These are phyloP conservation scores for Neurospora sublineolata DNA, from an alignment of 495 filamentous ascomycete genomes.

Conservation along the genomic window DNA sequence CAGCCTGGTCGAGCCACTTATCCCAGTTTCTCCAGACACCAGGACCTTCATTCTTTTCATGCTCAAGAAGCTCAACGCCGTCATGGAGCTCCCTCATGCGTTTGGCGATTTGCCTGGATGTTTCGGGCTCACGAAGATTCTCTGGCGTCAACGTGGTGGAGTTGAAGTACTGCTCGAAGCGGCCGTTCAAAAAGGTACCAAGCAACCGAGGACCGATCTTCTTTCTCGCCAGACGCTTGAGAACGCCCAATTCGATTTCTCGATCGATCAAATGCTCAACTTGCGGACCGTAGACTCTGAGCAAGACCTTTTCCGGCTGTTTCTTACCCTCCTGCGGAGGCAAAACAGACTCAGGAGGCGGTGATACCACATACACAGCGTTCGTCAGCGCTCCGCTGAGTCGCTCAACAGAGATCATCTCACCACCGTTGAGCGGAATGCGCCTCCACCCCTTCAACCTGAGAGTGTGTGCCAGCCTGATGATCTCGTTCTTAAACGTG, in stretches of 20 bases:
- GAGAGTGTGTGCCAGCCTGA: slow-evolving; percentile 80
- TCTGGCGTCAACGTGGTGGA: slow-evolving; percentile 63
- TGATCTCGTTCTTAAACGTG: slow-evolving; percentile 78
- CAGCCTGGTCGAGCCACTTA: slow-evolving; percentile 76
- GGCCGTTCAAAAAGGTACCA: slow-evolving; percentile 89
- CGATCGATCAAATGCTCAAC: slow-evolving; percentile 93
- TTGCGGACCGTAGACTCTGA: slow-evolving; percentile 91
- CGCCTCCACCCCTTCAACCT: slow-evolving; percentile 81
- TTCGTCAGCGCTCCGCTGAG: slow-evolving; percentile 94
- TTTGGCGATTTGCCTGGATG: slow-evolving; percentile 91
- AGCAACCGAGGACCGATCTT: slow-evolving; percentile 88
- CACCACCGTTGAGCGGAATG: slow-evolving; percentile 52
- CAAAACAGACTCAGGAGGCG: slow-evolving; percentile 48
- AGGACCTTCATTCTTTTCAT: slow-evolving; percentile 67
- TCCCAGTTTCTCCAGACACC: slow-evolving; percentile 90
- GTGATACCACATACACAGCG: slow-evolving; percentile 85
- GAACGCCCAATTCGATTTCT: slow-evolving; percentile 76
- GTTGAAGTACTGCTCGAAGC: slow-evolving; percentile 89
- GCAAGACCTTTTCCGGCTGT: slow-evolving; percentile 56
- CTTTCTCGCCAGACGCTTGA: slow-evolving; percentile 77
- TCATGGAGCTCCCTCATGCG: slow-evolving; percentile 94
- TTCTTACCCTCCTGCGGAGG: slow-evolving; percentile 25
- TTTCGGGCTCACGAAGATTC: slow-evolving; percentile 71
- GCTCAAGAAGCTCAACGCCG: slow-evolving; percentile 71
- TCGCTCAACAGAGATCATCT: slow-evolving; percentile 65